These are phyloP conservation scores for Lasiodiplodia theobromae DNA, from an alignment of 2,329 filamentous ascomycete genomes.

Conservation along the genomic window DNA sequence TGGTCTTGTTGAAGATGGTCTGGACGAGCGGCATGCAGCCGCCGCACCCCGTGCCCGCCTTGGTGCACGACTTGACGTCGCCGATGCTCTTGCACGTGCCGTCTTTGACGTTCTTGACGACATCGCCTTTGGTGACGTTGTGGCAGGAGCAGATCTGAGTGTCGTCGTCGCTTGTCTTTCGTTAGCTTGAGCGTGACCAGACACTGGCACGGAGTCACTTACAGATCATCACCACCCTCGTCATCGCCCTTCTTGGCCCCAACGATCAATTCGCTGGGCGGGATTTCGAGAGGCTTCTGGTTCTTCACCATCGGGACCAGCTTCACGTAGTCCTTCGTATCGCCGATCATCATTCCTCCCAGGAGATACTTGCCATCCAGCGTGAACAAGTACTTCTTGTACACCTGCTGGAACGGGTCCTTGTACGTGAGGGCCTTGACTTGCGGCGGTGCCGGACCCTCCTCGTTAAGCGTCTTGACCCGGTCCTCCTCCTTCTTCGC, in stretches of 20 bases:
- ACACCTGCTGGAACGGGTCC: conserved; percentile 85
- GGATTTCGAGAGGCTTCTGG: conserved; percentile 78
- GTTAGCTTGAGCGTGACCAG: conserved; percentile 31
- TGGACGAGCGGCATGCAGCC: conserved; percentile 90
- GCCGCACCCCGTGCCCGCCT: conserved; percentile 88
- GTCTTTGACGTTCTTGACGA: conserved; percentile 74
- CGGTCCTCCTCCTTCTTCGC: conserved; percentile 55
- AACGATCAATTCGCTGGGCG: conserved; percentile 83
- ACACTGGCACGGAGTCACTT: conserved; percentile 36
- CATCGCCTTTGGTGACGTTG: conserved; percentile 86
- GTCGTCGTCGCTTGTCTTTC: conserved; percentile 67
- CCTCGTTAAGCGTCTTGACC: conserved; percentile 61
- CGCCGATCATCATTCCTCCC: conserved; percentile 97
- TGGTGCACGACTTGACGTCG: conserved; percentile 87
- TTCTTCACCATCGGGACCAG: conserved; percentile 86
- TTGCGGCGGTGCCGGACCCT: conserved; percentile 62
- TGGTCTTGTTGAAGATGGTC: conserved; percentile 87
- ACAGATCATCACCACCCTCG: conserved; percentile 74
- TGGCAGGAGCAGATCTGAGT: conserved; percentile 93
- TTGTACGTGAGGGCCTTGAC: conserved; percentile 89
- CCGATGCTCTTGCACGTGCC: conserved; percentile 82
- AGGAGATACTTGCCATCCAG: conserved; percentile 87
- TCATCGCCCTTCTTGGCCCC: conserved; percentile 77
- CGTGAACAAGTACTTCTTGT: conserved; percentile 94
- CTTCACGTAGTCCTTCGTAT: conserved; percentile 89